Evolutionary conservation across 208 protist species (phyloP).

Genomic region (Trypanosoma vivax): DNA sequence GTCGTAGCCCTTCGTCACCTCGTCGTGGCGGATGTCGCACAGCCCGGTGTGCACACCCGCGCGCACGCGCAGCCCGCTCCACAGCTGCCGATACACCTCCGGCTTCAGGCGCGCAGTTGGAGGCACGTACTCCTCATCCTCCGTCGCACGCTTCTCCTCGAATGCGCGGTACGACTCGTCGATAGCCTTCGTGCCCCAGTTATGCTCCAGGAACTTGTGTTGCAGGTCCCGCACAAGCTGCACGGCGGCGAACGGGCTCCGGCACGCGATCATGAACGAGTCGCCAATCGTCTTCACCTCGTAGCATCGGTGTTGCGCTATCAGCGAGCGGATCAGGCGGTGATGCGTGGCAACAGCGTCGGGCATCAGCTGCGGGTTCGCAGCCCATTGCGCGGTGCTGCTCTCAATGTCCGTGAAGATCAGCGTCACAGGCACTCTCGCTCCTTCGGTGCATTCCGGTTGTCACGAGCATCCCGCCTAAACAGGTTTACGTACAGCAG

Average conservation of each 20-base stretch:
- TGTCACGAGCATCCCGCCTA: not conserved
- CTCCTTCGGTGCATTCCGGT: constrained; percentile 1
- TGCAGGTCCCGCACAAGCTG: constrained; percentile 41
- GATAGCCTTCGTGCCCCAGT: constrained; percentile 35
- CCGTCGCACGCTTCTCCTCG: constrained; percentile 18
- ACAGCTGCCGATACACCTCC: constrained; percentile 16
- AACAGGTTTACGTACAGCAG: constrained; percentile 69
- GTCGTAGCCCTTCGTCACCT: constrained; percentile 7
- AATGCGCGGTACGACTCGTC: constrained; percentile 34
- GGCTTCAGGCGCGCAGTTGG: constrained; percentile 23
- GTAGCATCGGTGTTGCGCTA: constrained; percentile 54
- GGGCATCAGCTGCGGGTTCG: constrained; percentile 40
- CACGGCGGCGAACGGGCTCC: constrained; percentile 30
- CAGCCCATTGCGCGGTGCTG: constrained; percentile 68
- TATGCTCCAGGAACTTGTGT: constrained; percentile 28
- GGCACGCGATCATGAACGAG: constrained; percentile 42
- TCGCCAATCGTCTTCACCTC: constrained; percentile 82
- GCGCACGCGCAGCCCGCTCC: constrained; percentile 41
- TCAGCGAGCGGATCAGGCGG: constrained; percentile 49
- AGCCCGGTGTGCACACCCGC: constrained; percentile 42
- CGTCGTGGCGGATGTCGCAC: constrained; percentile 4
- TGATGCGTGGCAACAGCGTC: constrained; percentile 57
- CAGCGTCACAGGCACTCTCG: not conserved
- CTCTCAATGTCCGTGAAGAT: constrained; percentile 2
- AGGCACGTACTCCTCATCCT: constrained; percentile 9